Evolutionary conservation across 2,329 filamentous ascomycete genomes (phyloP), one percentile per base, ranked within the genome.

Genomic region (Sarocladium oryzae): DNA sequence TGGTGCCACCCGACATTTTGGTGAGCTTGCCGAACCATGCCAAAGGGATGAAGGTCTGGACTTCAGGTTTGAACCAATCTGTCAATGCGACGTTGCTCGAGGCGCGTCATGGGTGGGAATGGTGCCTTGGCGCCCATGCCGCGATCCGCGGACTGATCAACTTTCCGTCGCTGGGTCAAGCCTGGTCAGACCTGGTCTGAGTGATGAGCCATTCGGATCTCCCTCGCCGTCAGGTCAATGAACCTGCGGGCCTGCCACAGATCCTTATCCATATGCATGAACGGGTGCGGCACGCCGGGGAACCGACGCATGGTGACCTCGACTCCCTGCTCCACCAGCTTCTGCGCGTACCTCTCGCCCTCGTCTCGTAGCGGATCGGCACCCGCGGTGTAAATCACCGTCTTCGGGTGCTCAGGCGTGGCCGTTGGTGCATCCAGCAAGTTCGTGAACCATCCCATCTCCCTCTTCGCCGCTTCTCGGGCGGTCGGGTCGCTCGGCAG

Each of bases 301-400:
- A 75, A 77, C n/a, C 73, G 60, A 58, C 69, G 71, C 53, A 72
- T 54, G 1, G 68, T 69, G 21, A 76, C 73, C 56, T 73, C 67
- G 53, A 69, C 70, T 2, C 74, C 74, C n/a, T 63, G 60, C 54
- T 70, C 65, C 9, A 72, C 59, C 51, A 77, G 56, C 56, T 67
- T 65, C 55, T 60, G 58, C 0, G 63, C 74, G 54, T 77, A 77
- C 0, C 67, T 68, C 60, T 77, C 73, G 2, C 72, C 74, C 56
- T 77, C 74, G 56, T 77, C 74, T 2, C 74, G 63, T 50, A 77
- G 56, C 2, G 72, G 70, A 55, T 76, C 73, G 30, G 68, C 69
- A 0, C 67, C 67, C 1, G 70, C 71, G 6, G 70, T 73, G 56
- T 66, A 71, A 35, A 73, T 66, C 23, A 72, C 62, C 1, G 69